phyloP scores from a whole-genome alignment of 129 eudicot species.

The Erigeron canadensis region DNA sequence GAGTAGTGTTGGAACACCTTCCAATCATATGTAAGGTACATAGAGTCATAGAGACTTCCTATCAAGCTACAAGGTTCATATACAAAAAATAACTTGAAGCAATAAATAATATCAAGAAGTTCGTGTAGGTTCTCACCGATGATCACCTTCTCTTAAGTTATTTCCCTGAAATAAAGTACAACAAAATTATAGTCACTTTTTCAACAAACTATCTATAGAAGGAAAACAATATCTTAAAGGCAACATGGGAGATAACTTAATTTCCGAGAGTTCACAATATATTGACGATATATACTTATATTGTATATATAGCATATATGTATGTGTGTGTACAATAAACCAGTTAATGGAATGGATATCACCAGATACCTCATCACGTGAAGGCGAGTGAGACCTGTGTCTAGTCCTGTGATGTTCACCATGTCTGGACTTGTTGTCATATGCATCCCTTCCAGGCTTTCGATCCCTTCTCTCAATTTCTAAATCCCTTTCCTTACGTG shows the following conservation, averaged over 20 bases:
- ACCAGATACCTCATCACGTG: conserved; percentile 92
- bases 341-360: conserved; percentile 60
- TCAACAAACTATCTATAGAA: neutral
- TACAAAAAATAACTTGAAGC: neutral
- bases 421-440: conserved; percentile 56
- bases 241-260: conserved; percentile 4
- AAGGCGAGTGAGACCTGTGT: conserved; percentile 70
- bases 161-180: conserved; percentile 45
- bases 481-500: conserved; percentile 47
- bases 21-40: neutral
- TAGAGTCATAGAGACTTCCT: conserved; percentile 1
- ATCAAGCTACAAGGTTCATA: conserved; percentile 2
- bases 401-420: conserved; percentile 51
- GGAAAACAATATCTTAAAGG: conserved; percentile 17
- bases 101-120: conserved; percentile 5
- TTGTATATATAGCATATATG: no score
- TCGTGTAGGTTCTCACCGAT: conserved; percentile 46
- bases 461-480: conserved; percentile 52
- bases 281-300: conserved; percentile 13
- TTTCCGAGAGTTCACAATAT: neutral
- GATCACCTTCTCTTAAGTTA: conserved; percentile 48
- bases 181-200: conserved; percentile 17
- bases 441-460: conserved; percentile 50
- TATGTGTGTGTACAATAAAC: neutral
- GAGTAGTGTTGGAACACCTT: neutral